phyloP scores from a whole-genome alignment of 2,329 filamentous ascomycete genomes.

The Shiraia sp. region DNA sequence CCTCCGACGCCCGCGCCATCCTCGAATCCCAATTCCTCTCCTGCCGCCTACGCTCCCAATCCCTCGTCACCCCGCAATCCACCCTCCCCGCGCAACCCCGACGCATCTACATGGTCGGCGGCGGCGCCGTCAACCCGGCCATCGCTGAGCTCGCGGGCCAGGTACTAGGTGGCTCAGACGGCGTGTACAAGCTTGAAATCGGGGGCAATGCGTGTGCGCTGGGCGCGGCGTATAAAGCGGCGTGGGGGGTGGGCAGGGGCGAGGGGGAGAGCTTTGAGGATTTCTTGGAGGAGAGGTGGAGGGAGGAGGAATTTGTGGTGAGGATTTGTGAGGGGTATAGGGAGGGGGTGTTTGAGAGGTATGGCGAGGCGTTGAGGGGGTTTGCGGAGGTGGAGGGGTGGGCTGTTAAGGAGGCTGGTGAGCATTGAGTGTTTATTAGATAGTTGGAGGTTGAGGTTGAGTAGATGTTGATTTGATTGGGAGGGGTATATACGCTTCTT shows the following conservation, averaged over 20 bases:
- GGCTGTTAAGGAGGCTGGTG: slow-evolving; percentile 57
- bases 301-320: slow-evolving; percentile 79
- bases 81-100: slow-evolving; percentile 79
- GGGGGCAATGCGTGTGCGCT: slow-evolving; percentile 94
- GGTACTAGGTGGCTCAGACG: slow-evolving; percentile 85
- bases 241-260: slow-evolving; percentile 81
- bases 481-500: too few species aligned
- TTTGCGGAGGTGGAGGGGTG: slow-evolving; percentile 76
- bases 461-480: too few species aligned
- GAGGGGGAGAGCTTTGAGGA: slow-evolving; percentile 80
- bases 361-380: slow-evolving; percentile 74
- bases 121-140: slow-evolving; percentile 85
- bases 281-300: slow-evolving; percentile 81
- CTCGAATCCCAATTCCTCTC: slow-evolving; percentile 95
- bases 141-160: slow-evolving; percentile 85
- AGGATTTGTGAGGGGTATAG: slow-evolving; percentile 83
- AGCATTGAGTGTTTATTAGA: too few species aligned
- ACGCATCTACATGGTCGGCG: slow-evolving; percentile 91
- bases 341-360: slow-evolving; percentile 72
- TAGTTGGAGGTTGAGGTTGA: too few species aligned
- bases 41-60: slow-evolving; percentile 80
- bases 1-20: slow-evolving; percentile 79
- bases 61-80: slow-evolving; percentile 65
- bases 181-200: slow-evolving; percentile 90
- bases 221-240: slow-evolving; percentile 92